Evolutionary conservation across 202 grass and related monocot species (phyloP).

Genomic region (Panicum hallii): DNA sequence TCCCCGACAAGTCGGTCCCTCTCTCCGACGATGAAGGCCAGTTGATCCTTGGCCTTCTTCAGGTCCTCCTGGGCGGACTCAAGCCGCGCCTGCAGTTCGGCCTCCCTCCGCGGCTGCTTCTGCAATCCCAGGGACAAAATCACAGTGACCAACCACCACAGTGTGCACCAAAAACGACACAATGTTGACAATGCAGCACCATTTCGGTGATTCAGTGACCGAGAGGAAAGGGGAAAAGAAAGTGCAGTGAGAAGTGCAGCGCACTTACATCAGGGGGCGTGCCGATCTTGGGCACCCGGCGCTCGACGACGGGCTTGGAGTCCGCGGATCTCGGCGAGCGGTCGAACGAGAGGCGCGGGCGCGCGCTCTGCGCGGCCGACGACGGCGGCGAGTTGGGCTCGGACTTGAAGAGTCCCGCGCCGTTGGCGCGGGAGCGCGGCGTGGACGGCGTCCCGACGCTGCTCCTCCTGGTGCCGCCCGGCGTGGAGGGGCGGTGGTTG

Average conservation of each 20-base stretch:
- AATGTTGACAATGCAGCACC: background rate
- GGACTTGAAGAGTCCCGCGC: constrained; percentile 60
- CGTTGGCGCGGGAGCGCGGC: constrained; percentile 56
- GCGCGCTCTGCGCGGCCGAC: constrained; percentile 37
- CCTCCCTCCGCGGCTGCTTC: constrained; percentile 76
- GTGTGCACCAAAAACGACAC: background rate
- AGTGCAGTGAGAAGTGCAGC: background rate
- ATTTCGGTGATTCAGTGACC: background rate
- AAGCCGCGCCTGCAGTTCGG: constrained; percentile 76
- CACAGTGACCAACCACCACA: constrained; percentile 14
- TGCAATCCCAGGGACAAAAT: constrained; percentile 12
- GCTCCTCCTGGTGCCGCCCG: constrained; percentile 55
- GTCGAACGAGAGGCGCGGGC: constrained; percentile 91
- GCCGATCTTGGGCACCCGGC: constrained; percentile 75
- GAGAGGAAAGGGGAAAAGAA: too few species aligned
- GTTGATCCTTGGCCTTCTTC: constrained; percentile 83
- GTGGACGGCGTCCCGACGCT: constrained; percentile 58
- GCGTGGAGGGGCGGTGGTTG: constrained; percentile 56
- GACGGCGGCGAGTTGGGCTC: constrained; percentile 68
- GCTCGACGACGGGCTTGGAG: constrained; percentile 71
- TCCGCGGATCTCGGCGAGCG: constrained; percentile 83
- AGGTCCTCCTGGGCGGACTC: constrained; percentile 71
- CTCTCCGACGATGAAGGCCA: constrained; percentile 69
- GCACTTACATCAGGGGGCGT: constrained; percentile 75
- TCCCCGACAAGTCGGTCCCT: constrained; percentile 71